These are phyloP conservation scores for Phanerodontia chrysosporium DNA, from an alignment of 768 basidiomycete species.

Conservation along the genomic window DNA sequence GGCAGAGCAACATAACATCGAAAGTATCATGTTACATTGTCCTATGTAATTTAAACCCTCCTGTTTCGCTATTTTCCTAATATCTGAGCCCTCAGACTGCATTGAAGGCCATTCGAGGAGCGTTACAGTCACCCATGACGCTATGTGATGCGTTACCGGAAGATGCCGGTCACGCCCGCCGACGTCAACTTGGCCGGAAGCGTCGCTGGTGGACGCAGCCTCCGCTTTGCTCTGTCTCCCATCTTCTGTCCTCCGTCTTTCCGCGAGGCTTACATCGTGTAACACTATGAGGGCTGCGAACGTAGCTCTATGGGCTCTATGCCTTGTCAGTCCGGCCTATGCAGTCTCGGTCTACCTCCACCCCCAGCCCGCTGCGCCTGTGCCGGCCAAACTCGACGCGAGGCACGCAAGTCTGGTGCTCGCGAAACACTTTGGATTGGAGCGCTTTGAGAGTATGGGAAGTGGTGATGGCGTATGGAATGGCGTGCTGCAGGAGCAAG, in stretches of 20 bases:
- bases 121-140: no score
- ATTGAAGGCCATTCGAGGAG: no score
- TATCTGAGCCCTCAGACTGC: no score
- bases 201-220: background rate
- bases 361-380: constrained; percentile 32
- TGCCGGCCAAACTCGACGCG: constrained; percentile 39
- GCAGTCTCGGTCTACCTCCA: constrained; percentile 61
- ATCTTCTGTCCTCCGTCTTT: background rate
- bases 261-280: background rate
- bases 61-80: no score
- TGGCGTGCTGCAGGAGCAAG: constrained; percentile 16
- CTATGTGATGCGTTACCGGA: background rate
- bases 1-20: background rate
- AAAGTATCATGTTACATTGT: no score
- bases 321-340: constrained; percentile 30
- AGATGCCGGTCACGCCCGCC: background rate
- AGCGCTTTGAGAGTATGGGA: constrained; percentile 51
- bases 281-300: constrained; percentile 3
- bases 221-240: background rate
- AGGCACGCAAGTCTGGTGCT: constrained; percentile 57
- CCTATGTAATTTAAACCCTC: no score
- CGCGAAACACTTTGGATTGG: constrained; percentile 69
- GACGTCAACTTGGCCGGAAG: constrained; percentile 2
- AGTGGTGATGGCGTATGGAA: constrained; percentile 29
- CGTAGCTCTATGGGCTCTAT: constrained; percentile 21